Conservation (phyloP, 768 basidiomycete species). For the Neoboletus brunneissimus region DNA sequence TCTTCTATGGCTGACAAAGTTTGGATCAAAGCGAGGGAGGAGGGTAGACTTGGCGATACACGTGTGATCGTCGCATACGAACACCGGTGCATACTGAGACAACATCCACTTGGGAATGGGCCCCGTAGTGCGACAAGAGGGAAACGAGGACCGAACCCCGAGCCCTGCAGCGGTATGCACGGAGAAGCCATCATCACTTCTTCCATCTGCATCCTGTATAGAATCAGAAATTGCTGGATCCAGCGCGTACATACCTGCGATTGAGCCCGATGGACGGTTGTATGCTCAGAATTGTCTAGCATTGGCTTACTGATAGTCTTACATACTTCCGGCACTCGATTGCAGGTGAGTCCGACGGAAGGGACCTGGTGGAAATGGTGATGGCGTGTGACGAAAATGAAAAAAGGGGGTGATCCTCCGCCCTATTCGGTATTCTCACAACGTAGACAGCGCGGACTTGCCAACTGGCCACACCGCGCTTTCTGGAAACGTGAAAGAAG, state of each 20-base stretch:
- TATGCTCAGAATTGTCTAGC: neutral
- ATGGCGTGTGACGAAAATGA: neutral
- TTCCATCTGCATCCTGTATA: neutral
- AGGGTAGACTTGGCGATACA: neutral
- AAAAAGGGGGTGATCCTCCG: neutral
- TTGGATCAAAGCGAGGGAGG: neutral
- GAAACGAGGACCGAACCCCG: neutral
- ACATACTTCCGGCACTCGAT: neutral
- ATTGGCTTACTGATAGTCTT: neutral
- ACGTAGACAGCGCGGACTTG: neutral
- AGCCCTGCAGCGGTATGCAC: neutral
- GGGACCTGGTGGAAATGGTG: neutral
- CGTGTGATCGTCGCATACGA: neutral
- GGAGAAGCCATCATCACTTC: neutral
- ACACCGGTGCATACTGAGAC: neutral
- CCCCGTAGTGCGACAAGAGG: neutral
- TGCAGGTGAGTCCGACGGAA: neutral
- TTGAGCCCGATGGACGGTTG: neutral
- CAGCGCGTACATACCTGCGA: neutral
- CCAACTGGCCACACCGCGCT: neutral
- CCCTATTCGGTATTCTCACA: slow-evolving; percentile 7
- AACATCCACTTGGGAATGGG: neutral
- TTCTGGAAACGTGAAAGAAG: neutral
- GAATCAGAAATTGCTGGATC: neutral
- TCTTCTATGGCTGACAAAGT: neutral